These are phyloP conservation scores for Cutaneotrichosporon arboriforme DNA, from an alignment of 1,284 basidiomycete species.

Conservation along the genomic window DNA sequence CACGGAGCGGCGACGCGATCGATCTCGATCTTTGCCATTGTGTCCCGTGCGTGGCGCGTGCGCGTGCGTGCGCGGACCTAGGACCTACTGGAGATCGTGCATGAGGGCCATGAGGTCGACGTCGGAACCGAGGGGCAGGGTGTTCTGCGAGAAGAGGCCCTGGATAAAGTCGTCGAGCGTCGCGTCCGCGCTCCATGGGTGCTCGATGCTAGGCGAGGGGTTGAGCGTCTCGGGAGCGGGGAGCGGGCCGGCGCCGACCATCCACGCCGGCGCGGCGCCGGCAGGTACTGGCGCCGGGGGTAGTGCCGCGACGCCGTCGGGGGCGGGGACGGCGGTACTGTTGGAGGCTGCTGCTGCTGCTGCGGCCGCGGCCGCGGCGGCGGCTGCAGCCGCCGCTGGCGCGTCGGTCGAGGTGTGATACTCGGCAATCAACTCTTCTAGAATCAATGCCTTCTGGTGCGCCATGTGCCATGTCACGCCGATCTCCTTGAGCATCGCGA, in stretches of 20 bases:
- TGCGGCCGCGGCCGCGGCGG: background rate
- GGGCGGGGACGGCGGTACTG: too few species aligned
- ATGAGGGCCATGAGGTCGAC: conserved; percentile 7
- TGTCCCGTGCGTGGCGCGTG: too few species aligned
- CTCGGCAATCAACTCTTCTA: conserved; percentile 8
- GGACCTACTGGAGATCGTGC: background rate
- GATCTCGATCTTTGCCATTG: too few species aligned
- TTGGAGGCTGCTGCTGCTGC: background rate
- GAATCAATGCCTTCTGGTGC: conserved; percentile 11
- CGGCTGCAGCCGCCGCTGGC: background rate
- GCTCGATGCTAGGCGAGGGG: background rate
- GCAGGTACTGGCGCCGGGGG: too few species aligned
- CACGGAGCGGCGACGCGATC: too few species aligned
- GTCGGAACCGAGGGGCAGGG: conserved; percentile 3
- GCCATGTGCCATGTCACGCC: conserved; percentile 12
- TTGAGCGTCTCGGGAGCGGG: background rate
- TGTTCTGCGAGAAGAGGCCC: conserved; percentile 8
- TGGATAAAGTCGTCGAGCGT: conserved; percentile 12
- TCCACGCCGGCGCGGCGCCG: too few species aligned
- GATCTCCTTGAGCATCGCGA: conserved; percentile 9
- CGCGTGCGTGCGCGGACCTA: too few species aligned
- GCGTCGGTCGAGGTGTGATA: background rate
- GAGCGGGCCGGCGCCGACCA: background rate
- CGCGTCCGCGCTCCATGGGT: background rate
- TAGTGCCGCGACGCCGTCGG: too few species aligned